Conservation (phyloP, 1,284 basidiomycete genomes). For the Phellinidium pouzarii region DNA sequence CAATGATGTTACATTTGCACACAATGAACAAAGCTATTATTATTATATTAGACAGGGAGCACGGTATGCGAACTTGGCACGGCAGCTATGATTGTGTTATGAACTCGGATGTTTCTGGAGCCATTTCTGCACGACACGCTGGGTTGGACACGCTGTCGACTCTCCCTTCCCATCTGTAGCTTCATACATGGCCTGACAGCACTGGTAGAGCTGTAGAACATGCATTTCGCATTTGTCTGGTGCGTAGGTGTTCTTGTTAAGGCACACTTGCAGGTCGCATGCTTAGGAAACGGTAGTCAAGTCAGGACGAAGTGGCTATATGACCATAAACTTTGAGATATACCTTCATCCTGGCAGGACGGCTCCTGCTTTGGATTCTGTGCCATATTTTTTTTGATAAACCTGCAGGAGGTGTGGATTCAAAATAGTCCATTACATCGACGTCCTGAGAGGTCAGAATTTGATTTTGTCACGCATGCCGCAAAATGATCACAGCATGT, state of each 20-base stretch:
- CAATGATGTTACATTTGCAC: too few relatives aligned
- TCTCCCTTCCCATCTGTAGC: slow-evolving; percentile 33
- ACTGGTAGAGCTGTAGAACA: slow-evolving; percentile 50
- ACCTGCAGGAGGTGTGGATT: too few relatives aligned
- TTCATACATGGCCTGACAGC: slow-evolving; percentile 46
- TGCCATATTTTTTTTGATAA: background rate
- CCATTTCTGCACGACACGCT: slow-evolving; percentile 50
- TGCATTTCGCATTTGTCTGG: slow-evolving; percentile 63
- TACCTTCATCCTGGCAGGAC: slow-evolving; percentile 30
- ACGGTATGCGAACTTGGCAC: too few relatives aligned
- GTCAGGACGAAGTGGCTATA: background rate
- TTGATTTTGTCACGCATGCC: too few relatives aligned
- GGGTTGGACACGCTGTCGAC: slow-evolving; percentile 59
- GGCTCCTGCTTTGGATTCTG: slow-evolving; percentile 1
- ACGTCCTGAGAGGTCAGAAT: too few relatives aligned
- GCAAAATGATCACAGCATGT: too few relatives aligned
- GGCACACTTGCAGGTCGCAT: slow-evolving; percentile 54
- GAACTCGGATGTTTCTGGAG: slow-evolving; percentile 38
- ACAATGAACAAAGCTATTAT: too few relatives aligned
- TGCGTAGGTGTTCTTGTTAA: slow-evolving; percentile 54
- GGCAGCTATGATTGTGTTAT: slow-evolving; percentile 26
- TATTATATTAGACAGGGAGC: too few relatives aligned
- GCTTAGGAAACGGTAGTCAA: slow-evolving; percentile 33
- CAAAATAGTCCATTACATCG: too few relatives aligned
- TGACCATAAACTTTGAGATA: background rate